A percentile compares a stretch with the other conserved stretches of the same genome.
phyloP scores from a whole-genome alignment of 2,329 filamentous ascomycete species.

The Colletotrichum eremochloae region DNA sequence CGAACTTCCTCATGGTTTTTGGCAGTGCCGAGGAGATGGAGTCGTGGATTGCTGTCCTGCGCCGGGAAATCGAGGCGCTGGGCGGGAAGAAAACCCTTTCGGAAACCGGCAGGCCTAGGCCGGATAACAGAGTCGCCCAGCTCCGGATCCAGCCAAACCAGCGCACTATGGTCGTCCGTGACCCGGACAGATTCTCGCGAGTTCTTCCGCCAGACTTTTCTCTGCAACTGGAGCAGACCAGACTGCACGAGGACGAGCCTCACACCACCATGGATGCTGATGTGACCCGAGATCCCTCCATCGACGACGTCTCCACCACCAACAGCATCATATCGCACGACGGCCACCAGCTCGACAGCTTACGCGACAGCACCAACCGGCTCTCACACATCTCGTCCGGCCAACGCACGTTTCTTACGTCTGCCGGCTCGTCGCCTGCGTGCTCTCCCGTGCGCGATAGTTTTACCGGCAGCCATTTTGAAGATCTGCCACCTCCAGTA shows the following conservation, averaged over 20 bases:
- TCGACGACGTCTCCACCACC: slow-evolving; percentile 69
- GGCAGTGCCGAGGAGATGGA: slow-evolving; percentile 82
- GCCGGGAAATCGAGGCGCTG: slow-evolving; percentile 77
- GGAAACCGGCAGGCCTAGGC: slow-evolving; percentile 68
- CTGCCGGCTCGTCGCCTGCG: slow-evolving; percentile 69
- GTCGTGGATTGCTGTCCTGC: slow-evolving; percentile 76
- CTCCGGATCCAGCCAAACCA: slow-evolving; percentile 59
- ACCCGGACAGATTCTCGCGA: slow-evolving; percentile 61
- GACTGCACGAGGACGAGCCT: slow-evolving; percentile 46
- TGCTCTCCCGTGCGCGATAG: slow-evolving; percentile 68
- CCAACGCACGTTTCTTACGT: slow-evolving; percentile 71
- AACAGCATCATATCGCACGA: slow-evolving; percentile 71
- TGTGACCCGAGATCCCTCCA: slow-evolving; percentile 55
- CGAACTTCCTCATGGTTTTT: slow-evolving; percentile 79
- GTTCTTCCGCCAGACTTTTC: slow-evolving; percentile 54
- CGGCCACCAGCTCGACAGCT: slow-evolving; percentile 68
- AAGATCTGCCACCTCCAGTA: slow-evolving; percentile 42
- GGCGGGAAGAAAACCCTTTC: slow-evolving; percentile 75
- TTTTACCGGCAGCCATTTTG: slow-evolving; percentile 55
- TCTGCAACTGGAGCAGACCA: slow-evolving; percentile 48
- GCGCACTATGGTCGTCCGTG: slow-evolving; percentile 61
- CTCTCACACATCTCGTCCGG: slow-evolving; percentile 72
- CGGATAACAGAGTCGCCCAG: slow-evolving; percentile 52
- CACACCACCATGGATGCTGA: slow-evolving; percentile 46
- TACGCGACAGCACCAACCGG: slow-evolving; percentile 69